Base-by-base conservation (phyloP, 2,329 filamentous ascomycete species). In the Colletotrichum incanum region DNA sequence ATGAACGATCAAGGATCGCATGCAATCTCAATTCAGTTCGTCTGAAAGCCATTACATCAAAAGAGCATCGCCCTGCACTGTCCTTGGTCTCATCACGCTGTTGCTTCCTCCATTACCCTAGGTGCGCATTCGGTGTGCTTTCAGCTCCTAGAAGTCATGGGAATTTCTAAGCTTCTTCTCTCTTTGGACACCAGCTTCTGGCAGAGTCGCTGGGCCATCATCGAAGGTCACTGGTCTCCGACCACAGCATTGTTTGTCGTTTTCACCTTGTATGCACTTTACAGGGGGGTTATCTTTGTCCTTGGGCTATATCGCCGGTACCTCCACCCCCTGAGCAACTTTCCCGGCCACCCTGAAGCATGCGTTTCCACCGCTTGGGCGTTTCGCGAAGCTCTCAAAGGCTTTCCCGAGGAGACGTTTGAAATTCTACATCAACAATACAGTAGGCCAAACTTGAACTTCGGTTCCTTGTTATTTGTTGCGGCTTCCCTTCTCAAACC, bases 341-440 rank as follows among this genome's bases (percentile, higher is more conserved):
- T 54, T n/a, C 50, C 50, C 6, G 50, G 50, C 18, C 50, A 20
- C 5, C 12, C 50, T 31, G 50, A 54, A 34, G 50, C 50, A 18
- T 54, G 50, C 28, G 50, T 54, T 16, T 54, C 50, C 14, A 54
- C 50, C 28, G 50, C 50, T 8, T 54, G 50, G 50, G 50, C 50
- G 7, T 54, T 34, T 34, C 9, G 28, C 5, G 50, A 54, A 34
- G 26, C 50, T 11, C 12, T 54, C 28, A 54, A 34, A 11, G 50
- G 50, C 18, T 54, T 18, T 20, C 50, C 50, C 3, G 50, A 54
- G 9, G 28, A 54, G 16, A 20, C 50, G 1, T 54, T 54, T 54
- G 50, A 31, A 34, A 9, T 20, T 9, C 28, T 54, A 7, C 50
- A 54, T 26, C 34, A 34, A 20, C 26, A 34, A 20, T 54, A 54